These are phyloP conservation scores for Solanum acaule DNA, from an alignment of 257 asterid genomes.

Conservation along the genomic window DNA sequence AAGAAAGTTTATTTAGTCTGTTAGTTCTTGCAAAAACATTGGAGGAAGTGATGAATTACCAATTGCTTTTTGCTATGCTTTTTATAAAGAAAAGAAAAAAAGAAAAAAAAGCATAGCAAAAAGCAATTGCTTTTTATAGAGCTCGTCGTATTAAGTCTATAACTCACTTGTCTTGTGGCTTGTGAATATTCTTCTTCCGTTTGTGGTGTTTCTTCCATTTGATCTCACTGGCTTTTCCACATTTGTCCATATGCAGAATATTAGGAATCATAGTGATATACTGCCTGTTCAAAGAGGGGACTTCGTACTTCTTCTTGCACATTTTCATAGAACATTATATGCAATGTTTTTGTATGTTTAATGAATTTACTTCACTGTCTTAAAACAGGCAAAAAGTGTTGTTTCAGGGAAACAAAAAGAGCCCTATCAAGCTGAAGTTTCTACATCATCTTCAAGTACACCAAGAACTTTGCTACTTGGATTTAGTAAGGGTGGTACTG, in stretches of 20 bases:
- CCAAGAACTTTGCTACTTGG: slow-evolving; percentile 75
- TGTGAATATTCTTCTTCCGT: neutral
- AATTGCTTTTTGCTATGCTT: neutral
- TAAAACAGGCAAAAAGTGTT: slow-evolving; percentile 43
- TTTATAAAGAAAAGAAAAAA: too few relatives aligned
- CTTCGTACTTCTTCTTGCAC: neutral
- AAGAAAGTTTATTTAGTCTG: neutral
- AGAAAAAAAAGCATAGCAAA: too few relatives aligned
- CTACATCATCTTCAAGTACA: slow-evolving; percentile 28
- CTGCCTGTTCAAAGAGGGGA: neutral
- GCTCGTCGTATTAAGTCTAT: neutral
- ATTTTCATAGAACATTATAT: neutral
- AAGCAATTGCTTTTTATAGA: neutral
- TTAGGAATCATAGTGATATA: neutral
- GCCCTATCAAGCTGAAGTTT: slow-evolving; percentile 27
- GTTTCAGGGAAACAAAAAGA: slow-evolving; percentile 38
- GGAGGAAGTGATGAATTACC: neutral
- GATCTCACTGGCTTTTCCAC: neutral
- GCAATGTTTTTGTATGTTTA: neutral
- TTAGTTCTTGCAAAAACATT: neutral
- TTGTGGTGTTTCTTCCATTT: neutral
- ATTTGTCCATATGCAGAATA: neutral
- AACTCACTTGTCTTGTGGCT: neutral
- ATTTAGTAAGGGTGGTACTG: slow-evolving; percentile 88
- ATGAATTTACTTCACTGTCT: neutral